Conservation (phyloP, 768 basidiomycete species). For the Rhodotorula kratochvilovae region DNA sequence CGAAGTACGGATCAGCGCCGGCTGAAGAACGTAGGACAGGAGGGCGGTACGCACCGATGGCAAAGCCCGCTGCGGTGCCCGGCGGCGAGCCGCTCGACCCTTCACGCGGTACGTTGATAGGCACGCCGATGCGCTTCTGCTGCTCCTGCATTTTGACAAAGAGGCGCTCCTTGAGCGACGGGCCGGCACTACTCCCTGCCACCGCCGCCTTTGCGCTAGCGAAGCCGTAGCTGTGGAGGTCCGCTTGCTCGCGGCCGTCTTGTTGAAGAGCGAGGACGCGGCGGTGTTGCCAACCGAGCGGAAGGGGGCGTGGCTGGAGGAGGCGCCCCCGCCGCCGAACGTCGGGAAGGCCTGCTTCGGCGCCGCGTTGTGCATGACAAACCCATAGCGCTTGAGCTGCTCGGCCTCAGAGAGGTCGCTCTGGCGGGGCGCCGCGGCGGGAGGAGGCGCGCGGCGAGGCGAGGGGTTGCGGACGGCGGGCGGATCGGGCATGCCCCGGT, state of each 20-base stretch:
- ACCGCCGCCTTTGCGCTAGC: neutral
- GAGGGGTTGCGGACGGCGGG: neutral
- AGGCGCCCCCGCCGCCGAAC: no score
- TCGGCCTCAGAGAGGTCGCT: neutral
- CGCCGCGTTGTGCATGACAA: neutral
- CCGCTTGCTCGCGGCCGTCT: neutral
- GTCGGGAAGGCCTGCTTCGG: no score
- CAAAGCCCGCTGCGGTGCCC: neutral
- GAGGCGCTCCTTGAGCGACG: conserved; percentile 5
- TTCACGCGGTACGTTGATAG: conserved; percentile 31
- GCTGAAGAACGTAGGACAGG: no score
- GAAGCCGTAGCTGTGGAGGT: neutral
- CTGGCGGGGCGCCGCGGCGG: neutral
- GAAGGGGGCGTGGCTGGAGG: neutral
- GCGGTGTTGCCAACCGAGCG: neutral
- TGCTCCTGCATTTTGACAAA: neutral
- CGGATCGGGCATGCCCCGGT: neutral
- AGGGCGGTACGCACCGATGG: neutral
- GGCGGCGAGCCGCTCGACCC: neutral
- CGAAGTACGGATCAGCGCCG: no score
- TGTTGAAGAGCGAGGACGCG: neutral
- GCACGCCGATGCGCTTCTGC: conserved; percentile 14
- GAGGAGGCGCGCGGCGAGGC: neutral
- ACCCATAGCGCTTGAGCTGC: conserved; percentile 8
- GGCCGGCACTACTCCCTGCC: neutral